Evolutionary conservation across 257 asterid genomes (phyloP).

Genomic region (Coffea eugenioides): DNA sequence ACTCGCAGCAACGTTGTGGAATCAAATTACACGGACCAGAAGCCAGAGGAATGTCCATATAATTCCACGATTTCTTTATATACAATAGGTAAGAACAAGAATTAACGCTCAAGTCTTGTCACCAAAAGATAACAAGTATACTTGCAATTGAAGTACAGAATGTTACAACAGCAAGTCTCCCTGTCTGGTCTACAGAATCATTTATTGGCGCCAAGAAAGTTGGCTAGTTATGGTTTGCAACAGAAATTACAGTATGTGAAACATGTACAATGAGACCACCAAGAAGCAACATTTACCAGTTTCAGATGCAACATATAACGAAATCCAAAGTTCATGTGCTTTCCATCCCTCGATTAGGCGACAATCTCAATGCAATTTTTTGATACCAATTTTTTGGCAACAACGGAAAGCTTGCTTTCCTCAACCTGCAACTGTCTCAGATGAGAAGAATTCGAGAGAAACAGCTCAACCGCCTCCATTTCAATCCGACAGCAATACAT

Average conservation of each 20-base stretch:
- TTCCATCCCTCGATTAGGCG: constrained; percentile 22
- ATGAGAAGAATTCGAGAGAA: constrained; percentile 35
- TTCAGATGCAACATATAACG: not conserved
- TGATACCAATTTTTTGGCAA: constrained; percentile 33
- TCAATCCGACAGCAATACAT: constrained; percentile 45
- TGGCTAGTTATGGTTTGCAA: not conserved
- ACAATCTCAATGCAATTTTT: constrained; percentile 43
- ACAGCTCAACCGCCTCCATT: constrained; percentile 44
- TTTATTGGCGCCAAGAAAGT: not conserved
- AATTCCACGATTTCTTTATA: not conserved
- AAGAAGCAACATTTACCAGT: not conserved
- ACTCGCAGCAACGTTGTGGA: not conserved
- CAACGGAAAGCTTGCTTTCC: constrained; percentile 47
- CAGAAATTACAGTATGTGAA: not conserved
- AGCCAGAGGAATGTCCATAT: not conserved
- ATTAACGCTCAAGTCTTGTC: not conserved
- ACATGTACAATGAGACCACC: not conserved
- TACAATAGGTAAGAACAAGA: not conserved
- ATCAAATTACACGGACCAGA: not conserved
- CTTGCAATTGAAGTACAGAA: not conserved
- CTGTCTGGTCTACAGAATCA: not conserved
- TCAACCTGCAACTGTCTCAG: constrained; percentile 60
- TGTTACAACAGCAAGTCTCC: not conserved
- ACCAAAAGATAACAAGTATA: too few relatives aligned
- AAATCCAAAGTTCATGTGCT: not conserved